These are phyloP conservation scores for Volvox africanus DNA, from an alignment of 139 green algal species.

Conservation along the genomic window DNA sequence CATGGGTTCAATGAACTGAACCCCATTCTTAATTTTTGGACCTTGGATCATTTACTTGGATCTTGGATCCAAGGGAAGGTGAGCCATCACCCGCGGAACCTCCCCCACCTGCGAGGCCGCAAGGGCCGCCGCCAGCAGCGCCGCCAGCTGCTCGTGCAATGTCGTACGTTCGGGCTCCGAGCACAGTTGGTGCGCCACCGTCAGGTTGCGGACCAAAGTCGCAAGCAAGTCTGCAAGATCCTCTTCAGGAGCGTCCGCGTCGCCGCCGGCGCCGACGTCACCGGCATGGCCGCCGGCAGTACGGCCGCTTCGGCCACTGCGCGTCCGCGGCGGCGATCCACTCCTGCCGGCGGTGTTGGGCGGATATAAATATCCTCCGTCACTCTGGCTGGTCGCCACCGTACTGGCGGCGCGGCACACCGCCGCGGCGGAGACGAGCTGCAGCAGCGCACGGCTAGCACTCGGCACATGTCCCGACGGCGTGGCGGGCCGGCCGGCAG, in stretches of 20 bases:
- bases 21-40: too few species aligned
- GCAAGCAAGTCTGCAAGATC: background rate
- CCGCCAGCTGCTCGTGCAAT: background rate
- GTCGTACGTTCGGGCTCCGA: background rate
- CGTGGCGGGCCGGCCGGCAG: slow-evolving; percentile 1
- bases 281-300: background rate
- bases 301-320: background rate
- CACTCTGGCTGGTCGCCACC: background rate
- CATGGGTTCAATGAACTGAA: too few species aligned
- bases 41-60: too few species aligned
- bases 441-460: slow-evolving; percentile 9
- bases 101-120: slow-evolving; percentile 12
- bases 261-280: background rate
- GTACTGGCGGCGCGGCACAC: slow-evolving; percentile 15
- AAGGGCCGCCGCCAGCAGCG: slow-evolving; percentile 9
- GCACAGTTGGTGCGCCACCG: background rate
- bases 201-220: slow-evolving; percentile 6
- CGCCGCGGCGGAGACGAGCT: background rate
- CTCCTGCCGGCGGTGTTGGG: background rate
- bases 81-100: too few species aligned
- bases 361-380: background rate
- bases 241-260: background rate
- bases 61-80: too few species aligned
- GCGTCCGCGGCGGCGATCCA: background rate
- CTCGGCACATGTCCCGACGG: slow-evolving; percentile 23